Base-by-base conservation (phyloP, 2,329 filamentous ascomycete genomes). In the Trichoderma endophyticum region DNA sequence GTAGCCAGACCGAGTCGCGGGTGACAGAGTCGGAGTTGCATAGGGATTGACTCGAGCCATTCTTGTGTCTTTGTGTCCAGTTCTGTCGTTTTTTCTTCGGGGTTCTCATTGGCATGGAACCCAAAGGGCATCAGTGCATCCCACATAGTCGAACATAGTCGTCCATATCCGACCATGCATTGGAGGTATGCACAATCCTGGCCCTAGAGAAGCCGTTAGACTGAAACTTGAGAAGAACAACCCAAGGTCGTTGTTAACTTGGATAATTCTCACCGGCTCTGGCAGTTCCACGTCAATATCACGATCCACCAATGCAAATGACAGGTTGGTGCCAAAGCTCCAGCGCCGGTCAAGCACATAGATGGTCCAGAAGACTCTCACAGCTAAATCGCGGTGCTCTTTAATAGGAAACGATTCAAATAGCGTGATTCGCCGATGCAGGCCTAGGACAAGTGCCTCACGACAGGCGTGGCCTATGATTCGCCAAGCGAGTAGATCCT, bases 261-360 rank as follows among this genome's bases (percentile, higher is more conserved):
- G 18, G 15, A n/a, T n/a, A 43, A 43, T 43, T 43, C 39, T 43
- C 0, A 43, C 39, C 18, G 39, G 48, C 21, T 54, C 48, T 24
- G 48, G 48, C 12, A 54, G 48, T 54, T 54, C 48, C 48, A 21
- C 1, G 48, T 54, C 48, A 54, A 54, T 54, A 24, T 54, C 48
- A 11, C 48, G 48, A 24, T 54, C 48, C n/a, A 54, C 48, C 48
- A 54, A 54, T 54, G 48, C 48, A 24, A 54, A 54, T 54, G 48
- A 54, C 18, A 54, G 12, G 28, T 85, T 84, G 0, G 84, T 86
- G 2, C 85, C 85, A 39, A 87, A 86, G 11, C 84, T 86, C 83
- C 84, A 87, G 26, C 85, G 82, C 1, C 85, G 83, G 64, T 87
- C 86, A 0, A 87, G 80, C 0, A 85, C 83, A 69, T 87, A 87